Evolutionary conservation across 2,329 filamentous ascomycete species (phyloP).

Genomic region (Exophiala oligosperma): DNA sequence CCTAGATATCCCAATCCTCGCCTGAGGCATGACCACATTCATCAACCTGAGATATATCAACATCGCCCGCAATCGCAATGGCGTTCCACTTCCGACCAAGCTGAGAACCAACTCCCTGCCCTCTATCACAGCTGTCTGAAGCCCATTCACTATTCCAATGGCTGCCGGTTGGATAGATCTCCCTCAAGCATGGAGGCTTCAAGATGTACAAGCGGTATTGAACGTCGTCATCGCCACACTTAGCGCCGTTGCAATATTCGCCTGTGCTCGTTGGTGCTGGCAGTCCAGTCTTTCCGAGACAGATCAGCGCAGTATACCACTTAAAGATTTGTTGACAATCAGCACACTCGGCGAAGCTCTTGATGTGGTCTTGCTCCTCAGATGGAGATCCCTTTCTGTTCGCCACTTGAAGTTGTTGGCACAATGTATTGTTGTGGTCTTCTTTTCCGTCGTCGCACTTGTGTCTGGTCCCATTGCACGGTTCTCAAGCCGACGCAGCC

Average conservation of each 20-base stretch:
- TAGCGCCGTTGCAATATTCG: conserved; percentile 14
- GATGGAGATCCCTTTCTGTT: conserved; percentile 5
- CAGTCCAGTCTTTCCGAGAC: conserved; percentile 2
- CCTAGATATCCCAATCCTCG: too few species aligned
- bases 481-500: conserved; percentile 10
- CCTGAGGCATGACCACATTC: too few species aligned
- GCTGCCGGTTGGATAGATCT: neutral
- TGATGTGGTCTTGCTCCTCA: conserved; percentile 13
- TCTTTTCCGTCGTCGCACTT: conserved; percentile 9
- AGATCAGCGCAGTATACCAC: too few species aligned
- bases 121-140: too few species aligned
- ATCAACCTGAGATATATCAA: too few species aligned
- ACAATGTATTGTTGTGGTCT: conserved; percentile 14
- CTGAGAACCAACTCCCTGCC: too few species aligned
- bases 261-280: conserved; percentile 18
- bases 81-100: too few species aligned
- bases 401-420: conserved; percentile 10
- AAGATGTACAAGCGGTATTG: conserved; percentile 21
- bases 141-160: neutral
- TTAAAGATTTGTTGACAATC: conserved; percentile 3
- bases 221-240: conserved; percentile 19
- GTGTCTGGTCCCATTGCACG: conserved; percentile 16
- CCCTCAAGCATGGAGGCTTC: conserved; percentile 12
- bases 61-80: too few species aligned
- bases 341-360: conserved; percentile 18